Base-by-base conservation (phyloP, 805 yeast genomes). In the Hanseniaspora thailandica region DNA sequence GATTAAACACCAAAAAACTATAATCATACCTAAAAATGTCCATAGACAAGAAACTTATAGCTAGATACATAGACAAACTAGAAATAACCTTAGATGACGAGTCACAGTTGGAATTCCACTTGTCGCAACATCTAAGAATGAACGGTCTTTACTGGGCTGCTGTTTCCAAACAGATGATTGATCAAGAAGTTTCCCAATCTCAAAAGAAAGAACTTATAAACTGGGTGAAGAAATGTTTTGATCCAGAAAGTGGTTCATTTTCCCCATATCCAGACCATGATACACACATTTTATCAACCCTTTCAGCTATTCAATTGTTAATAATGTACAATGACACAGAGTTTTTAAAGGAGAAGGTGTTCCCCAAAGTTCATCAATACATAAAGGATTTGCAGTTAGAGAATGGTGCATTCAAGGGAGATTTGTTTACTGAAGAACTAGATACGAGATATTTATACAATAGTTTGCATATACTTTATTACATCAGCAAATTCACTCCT, bases 71-170 rank as follows among this genome's bases (percentile, higher is more conserved):
- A 3, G 26, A 22, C 15, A n/a, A 38, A 2, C 17, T 45, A 12
- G 35, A 28, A 10, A 19, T 7, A 19, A 34, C 17, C 4, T 15
- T 45, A 15, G 45, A 45, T 45, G 40, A 44, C 26, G 47, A 40
- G 20, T 25, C 31, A 10, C 28, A 48, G 8, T 20, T 48, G 8
- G 52, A 48, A 7, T 89, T 87, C 67, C 87, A 95, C 93, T 67
- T 89, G 49, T 78, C 86, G 10, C 97, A 93, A 62, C 97, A 93
- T 65, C 71, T 93, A 47, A 74, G 97, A 31, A 67, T 93, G 73
- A 87, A 86, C 61, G 98, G 97, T 1, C 74, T 93, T 0, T 93
- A 93, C 65, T 93, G 99, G 99, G 82, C 84, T 17, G 87, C 96
- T 0, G 66, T 89, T 31, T 76, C 80, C 0, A 76, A 90, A 54